Evolutionary conservation across 371 early-diverging fungal genomes (phyloP), one percentile per base, ranked within the genome.

Genomic region (Vairimorpha ceranae): DNA sequence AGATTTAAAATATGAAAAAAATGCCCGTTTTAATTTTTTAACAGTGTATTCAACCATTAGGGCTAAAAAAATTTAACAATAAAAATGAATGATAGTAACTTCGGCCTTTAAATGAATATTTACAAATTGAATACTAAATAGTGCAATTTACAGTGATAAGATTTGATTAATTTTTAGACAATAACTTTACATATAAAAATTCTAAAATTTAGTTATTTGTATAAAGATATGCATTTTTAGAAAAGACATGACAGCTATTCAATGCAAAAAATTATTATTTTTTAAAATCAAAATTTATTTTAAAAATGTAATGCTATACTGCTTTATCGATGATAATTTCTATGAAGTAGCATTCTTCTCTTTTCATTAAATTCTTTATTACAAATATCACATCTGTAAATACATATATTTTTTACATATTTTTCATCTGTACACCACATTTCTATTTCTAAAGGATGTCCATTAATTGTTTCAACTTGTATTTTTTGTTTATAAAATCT

Each of bases 1-100:
- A 73, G 88, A 84, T 67, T 86, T 86, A 85, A 95, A 98, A 83
- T 84, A 96, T 70, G 89, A 87, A 82, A 94, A 87, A 82, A 96
- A 98, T 74, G 91, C 89, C 32, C 88, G 83, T 75, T 69, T 68
- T 17, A 78, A 60, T 43, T 64, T 32, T 48, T 59, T 27, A n/a
- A 65, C 68, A 23, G 75, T 75, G 68, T 70, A 78, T 25, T 33
- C 48, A 12, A n/a, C 36, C 67, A 69, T 69, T 46, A 45, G 58
- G 35, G 30, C 45, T 48, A 48, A 48, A 48, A n/a, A n/a, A n/a
- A 48, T 48, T 14, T 15, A 41, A 41, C 10, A 41, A 41, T 10
- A 41, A 41, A 41, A 41, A 41, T 41, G 41, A 41, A 41, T 41
- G 15, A 41, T 10, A 41, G 7, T 41, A n/a, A n/a, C n/a, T n/a